Conservation (phyloP, 345 rosid genomes). For the Citrus medica region DNA sequence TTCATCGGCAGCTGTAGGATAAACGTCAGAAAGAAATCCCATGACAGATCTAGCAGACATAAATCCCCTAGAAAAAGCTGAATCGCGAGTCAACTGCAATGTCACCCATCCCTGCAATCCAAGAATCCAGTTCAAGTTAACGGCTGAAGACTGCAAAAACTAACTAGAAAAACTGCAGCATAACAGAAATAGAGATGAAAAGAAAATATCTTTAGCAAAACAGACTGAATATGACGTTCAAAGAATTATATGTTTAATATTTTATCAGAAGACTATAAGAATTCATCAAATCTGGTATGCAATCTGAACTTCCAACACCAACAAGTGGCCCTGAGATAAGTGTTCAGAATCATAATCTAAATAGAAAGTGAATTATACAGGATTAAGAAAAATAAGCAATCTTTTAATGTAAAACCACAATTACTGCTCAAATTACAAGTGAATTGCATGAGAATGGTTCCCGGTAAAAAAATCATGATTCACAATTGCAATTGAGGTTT, state of each 20-base stretch:
- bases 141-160: not conserved
- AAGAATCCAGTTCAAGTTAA: conserved; percentile 11
- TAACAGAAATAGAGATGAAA: not conserved
- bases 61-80: conserved; percentile 58
- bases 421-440: not conserved
- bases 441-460: not conserved
- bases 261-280: not conserved
- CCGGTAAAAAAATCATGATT: not conserved
- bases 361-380: not conserved
- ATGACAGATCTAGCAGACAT: conserved; percentile 86
- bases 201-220: not conserved
- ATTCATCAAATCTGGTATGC: not conserved
- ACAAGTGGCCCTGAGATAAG: not conserved
- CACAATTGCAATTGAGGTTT: not conserved
- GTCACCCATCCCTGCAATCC: conserved; percentile 81
- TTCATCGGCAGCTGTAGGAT: conserved; percentile 84
- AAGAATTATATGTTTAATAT: not conserved
- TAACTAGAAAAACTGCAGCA: not conserved
- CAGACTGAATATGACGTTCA: not conserved
- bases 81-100: conserved; percentile 79
- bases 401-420: not conserved
- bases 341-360: not conserved
- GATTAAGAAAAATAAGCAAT: not conserved
- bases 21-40: conserved; percentile 87
- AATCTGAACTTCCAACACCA: not conserved